Evolutionary conservation across 352 stramenopile species (phyloP).

Genomic region (Blastocystis sp.): DNA sequence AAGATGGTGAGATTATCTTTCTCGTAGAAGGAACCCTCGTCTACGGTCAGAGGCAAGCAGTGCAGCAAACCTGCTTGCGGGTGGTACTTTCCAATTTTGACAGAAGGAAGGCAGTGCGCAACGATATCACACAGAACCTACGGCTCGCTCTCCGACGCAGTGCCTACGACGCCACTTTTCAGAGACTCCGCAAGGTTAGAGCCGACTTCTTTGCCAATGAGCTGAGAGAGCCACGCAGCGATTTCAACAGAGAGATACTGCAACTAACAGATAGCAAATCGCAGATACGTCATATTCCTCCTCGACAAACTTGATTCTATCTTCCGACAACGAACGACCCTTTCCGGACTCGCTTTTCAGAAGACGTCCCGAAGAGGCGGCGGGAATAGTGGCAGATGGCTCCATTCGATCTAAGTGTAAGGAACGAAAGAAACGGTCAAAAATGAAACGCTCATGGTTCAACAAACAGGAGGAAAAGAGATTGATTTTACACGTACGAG

Average conservation of each 20-base stretch:
- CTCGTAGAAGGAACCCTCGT: background rate
- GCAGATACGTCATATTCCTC: slow-evolving; percentile 3
- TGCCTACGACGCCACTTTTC: background rate
- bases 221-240: background rate
- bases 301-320: background rate
- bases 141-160: background rate
- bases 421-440: background rate
- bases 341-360: background rate
- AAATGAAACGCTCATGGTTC: background rate
- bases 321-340: background rate
- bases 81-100: background rate
- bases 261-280: background rate
- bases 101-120: background rate
- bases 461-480: slow-evolving; percentile 18
- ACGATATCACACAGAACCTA: background rate
- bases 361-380: background rate
- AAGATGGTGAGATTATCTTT: slow-evolving; percentile 10
- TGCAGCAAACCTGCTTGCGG: background rate
- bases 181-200: background rate
- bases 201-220: background rate
- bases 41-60: background rate
- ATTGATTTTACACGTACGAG: background rate
- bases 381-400: background rate
- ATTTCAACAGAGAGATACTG: background rate
- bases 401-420: background rate